Conservation (phyloP, 2,329 filamentous ascomycete species). For the Fusarium oxysporum region DNA sequence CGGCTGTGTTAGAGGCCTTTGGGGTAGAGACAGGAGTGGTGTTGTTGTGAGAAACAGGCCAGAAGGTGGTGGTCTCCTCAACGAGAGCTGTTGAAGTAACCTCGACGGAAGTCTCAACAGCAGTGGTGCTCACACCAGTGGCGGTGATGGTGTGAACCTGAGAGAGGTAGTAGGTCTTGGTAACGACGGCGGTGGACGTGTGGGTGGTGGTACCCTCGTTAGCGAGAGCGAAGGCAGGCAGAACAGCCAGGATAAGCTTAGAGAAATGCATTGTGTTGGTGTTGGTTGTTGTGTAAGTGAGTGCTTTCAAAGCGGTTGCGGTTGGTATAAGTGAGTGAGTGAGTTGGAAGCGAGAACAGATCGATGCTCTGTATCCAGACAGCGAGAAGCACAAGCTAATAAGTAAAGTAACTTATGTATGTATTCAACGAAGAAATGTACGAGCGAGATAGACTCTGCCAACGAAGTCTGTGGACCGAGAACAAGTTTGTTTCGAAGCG, state of each 20-base stretch:
- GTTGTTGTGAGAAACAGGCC: conserved; percentile 45
- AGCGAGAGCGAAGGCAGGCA: conserved; percentile 67
- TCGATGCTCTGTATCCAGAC: conserved; percentile 47
- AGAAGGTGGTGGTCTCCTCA: conserved; percentile 32
- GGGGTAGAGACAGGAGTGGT: conserved; percentile 44
- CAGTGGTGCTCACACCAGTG: conserved; percentile 48
- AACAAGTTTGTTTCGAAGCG: conserved; percentile 39
- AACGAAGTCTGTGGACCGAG: conserved; percentile 61
- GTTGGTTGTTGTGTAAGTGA: conserved; percentile 37
- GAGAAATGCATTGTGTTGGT: conserved; percentile 53
- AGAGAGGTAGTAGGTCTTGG: conserved; percentile 64
- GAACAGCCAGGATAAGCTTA: conserved; percentile 60
- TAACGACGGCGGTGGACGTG: conserved; percentile 63
- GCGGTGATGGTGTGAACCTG: conserved; percentile 56
- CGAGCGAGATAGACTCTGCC: conserved; percentile 62
- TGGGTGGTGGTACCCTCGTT: conserved; percentile 54
- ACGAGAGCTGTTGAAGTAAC: conserved; percentile 24
- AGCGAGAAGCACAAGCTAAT: conserved; percentile 27
- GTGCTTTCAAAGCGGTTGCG: conserved; percentile 38
- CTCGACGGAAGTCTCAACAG: conserved; percentile 37
- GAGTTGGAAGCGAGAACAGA: conserved; percentile 25
- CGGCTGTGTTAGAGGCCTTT: conserved; percentile 33
- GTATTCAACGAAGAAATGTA: conserved; percentile 41
- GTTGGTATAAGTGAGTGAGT: conserved; percentile 37
- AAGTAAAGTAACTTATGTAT: conserved; percentile 8